Evolutionary conservation across 2,329 filamentous ascomycete species (phyloP).

Genomic region (Fonsecaea monophora): DNA sequence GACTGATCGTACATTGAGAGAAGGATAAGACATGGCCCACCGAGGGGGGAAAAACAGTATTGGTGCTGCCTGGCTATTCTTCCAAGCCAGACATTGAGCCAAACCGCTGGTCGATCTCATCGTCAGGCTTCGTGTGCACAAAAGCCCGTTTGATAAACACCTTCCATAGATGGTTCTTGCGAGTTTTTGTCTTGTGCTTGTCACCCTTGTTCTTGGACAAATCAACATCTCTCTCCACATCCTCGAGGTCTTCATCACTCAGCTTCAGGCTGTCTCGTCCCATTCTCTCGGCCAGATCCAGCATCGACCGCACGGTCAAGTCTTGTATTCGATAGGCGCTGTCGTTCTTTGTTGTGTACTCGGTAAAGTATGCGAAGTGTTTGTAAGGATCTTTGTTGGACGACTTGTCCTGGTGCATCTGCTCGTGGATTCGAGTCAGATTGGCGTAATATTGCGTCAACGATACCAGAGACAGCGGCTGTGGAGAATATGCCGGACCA

Average conservation of each 20-base stretch:
- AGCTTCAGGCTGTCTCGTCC: slow-evolving; percentile 19
- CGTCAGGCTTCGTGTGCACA: slow-evolving; percentile 39
- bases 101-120: slow-evolving; percentile 41
- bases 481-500: slow-evolving; percentile 87
- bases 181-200: slow-evolving; percentile 47
- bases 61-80: not conserved
- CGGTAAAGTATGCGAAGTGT: slow-evolving; percentile 77
- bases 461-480: slow-evolving; percentile 77
- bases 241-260: slow-evolving; percentile 13
- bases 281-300: slow-evolving; percentile 74
- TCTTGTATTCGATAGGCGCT: slow-evolving; percentile 76
- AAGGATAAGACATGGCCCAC: not conserved
- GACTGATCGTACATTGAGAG: not conserved
- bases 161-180: slow-evolving; percentile 40
- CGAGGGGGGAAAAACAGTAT: not conserved
- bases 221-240: slow-evolving; percentile 10
- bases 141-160: slow-evolving; percentile 40
- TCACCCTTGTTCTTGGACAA: slow-evolving; percentile 30
- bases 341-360: slow-evolving; percentile 85
- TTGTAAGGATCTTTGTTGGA: slow-evolving; percentile 52
- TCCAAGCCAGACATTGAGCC: slow-evolving; percentile 19
- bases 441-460: slow-evolving; percentile 96
- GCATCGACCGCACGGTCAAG: slow-evolving; percentile 80
- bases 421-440: slow-evolving; percentile 85
- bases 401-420: slow-evolving; percentile 52